A percentile compares a stretch with the other conserved stretches of the same genome.
phyloP scores from a whole-genome alignment of 495 filamentous ascomycete genomes.

The Cercophora scortea region DNA sequence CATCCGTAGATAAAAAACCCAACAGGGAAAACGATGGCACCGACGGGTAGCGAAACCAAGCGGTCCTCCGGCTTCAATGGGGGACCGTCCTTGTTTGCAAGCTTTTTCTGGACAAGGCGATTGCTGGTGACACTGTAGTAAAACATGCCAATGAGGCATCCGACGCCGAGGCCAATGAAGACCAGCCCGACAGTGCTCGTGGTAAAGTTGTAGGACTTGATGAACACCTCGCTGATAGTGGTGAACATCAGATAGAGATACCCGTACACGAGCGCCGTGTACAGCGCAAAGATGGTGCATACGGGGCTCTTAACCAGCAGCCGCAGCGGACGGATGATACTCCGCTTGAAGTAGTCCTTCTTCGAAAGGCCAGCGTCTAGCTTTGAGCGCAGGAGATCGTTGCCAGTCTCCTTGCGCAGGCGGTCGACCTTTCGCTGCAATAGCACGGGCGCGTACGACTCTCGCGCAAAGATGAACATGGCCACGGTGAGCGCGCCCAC shows the following conservation, averaged over 20 bases:
- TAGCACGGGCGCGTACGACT: conserved; percentile 55
- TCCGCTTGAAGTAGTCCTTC: conserved; percentile 22
- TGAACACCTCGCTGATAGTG: conserved; percentile 52
- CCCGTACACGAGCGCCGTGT: conserved; percentile 66
- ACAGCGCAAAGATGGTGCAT: conserved; percentile 56
- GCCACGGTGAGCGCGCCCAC: conserved; percentile 21
- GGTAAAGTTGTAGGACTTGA: conserved; percentile 37
- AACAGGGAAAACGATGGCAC: conserved; percentile 37
- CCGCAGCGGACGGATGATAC: conserved; percentile 43
- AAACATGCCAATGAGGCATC: conserved; percentile 25
- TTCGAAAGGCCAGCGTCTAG: conserved; percentile 41
- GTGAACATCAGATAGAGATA: conserved; percentile 71
- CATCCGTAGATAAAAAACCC: conserved; percentile 47
- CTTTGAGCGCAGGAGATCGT: conserved; percentile 37
- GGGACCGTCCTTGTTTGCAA: neutral
- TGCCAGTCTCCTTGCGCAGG: conserved; percentile 41
- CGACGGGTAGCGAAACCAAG: conserved; percentile 22
- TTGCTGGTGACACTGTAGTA: conserved; percentile 25
- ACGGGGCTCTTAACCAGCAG: conserved; percentile 52
- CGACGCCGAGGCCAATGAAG: conserved; percentile 33
- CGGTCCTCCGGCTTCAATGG: conserved; percentile 24
- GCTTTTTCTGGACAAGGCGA: neutral
- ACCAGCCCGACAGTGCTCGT: conserved; percentile 28
- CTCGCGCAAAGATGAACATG: conserved; percentile 43
- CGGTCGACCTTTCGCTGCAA: conserved; percentile 45